Evolutionary conservation across 2,329 filamentous ascomycete genomes (phyloP), one percentile per base, ranked within the genome.

Genomic region (Penicillium sp.): DNA sequence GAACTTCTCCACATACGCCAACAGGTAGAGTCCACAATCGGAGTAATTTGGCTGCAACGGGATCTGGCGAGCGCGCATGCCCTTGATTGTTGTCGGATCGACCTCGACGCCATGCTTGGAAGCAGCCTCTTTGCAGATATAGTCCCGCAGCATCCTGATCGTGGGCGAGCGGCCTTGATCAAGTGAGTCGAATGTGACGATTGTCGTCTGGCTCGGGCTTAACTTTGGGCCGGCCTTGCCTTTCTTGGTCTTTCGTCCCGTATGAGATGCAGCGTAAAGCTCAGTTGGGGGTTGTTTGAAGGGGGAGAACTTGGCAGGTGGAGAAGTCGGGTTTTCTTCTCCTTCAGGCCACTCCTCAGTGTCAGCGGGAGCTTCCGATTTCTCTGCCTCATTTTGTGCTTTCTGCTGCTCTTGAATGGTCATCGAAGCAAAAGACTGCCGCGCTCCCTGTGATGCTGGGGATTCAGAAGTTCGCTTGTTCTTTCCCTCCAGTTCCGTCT

Each of bases 121-220:
- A 58, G 79, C 78, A 4, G 88, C 87, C 73, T 97, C 94, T 43
- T 82, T 81, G 6, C 80, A 66, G 5, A 97, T 76, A 69, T 96
- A 97, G 24, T 89, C 81, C 63, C 87, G 91, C 27, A 99, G 76
- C 31, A 81, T 79, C 42, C 70, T 80, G 55, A 87, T 83, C 5
- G 90, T 88, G 0, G 77, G 73, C 1, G 81, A 76, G 60, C 92
- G 90, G 0, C 76, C 41, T 4, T 71, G 63, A n/a, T 85, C 86
- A 1, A 97, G 78, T 0, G 94, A 97, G 69, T 99, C 94, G 24
- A 97, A 81, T 0, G 90, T 90, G 57, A 97, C 85, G 55, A 97
- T 91, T 31, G 83, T 81, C 1, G 90, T 84, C 45, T 84, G 78
- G 8, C 73, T 74, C 1, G 76, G 72, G 47, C 82, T 75, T 51